Evolutionary conservation across 257 asterid species (phyloP), one percentile per base, ranked within the genome.

Genomic region (Solanum paucissectum): DNA sequence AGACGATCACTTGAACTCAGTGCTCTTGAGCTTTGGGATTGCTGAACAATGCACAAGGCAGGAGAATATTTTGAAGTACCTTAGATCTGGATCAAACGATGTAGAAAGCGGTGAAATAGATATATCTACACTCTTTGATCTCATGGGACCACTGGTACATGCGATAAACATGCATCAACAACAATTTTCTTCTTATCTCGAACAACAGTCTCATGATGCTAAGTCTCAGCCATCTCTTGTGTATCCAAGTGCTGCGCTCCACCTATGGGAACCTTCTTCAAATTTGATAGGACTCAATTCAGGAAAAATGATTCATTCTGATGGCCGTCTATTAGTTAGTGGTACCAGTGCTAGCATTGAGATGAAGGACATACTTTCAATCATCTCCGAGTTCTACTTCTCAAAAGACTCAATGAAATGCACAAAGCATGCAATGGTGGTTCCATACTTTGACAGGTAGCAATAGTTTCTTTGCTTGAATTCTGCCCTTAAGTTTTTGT

Each of bases 361-460:
- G 89, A 89, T 90, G 93, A 90, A 89, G 73, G 94, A 94, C 71
- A 82, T 94, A 20, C 90, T 94, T 86, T 88, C 96, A 12, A 86
- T 90, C 55, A 90, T 95, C 64, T 88, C 95, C 58, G 92, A 92
- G 81, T 77, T 92, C 52, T 88, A 89, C 90, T 86, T 89, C 32
- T 77, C 91, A 42, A 94, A 89, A 89, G 89, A 77, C 88, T 66
- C 95, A 11, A 91, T 60, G 29, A 95, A 93, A 79, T 89, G 92
- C 64, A 89, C 90, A 79, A 94, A 91, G 91, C 98, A 87, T 86
- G 77, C 98, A 21, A 85, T 95, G 97, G 87, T 97, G 88, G 99
- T 97, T 88, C 99, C 99, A 16, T 95, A 90, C 91, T 97, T 97
- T 42, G 98, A 95, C 91, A 93, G 99, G 99, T 96, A 92, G 83